Base-by-base conservation (phyloP, 1,284 basidiomycete genomes). In the Termitomyces sp. region DNA sequence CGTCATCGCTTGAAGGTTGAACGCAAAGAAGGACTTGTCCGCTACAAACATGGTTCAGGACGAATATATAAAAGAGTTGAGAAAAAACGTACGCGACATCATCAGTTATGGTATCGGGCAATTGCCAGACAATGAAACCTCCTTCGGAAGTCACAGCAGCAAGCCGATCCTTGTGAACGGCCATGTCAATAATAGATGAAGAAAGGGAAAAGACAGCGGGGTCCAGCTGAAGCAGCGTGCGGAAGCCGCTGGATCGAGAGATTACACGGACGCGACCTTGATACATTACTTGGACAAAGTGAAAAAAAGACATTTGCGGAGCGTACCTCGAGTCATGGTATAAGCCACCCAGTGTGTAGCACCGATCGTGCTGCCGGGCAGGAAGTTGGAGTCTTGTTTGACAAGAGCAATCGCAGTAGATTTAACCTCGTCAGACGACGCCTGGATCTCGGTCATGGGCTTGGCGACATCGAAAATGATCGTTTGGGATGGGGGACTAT, bases 311-410 rank as follows among this genome's bases (percentile, higher is more conserved):
- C 18, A 11, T 28, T n/a, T 5, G 3, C 14, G 13, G 26, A 11
- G 11, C 45, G 18, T 46, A 81, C 86, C 88, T 70, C 85, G 84
- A n/a, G 86, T 91, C 90, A 92, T 91, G 18, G 87, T 88, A 63
- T 92, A 92, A 11, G 89, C 88, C 55, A 92, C 89, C 86, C 88
- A 91, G 62, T 88, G 85, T 5, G 88, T 90, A 9, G 88, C 88
- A 9, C 88, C 89, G 52, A 92, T 91, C 28, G 89, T 92, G 10
- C 86, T 85, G 8, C 89, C 89, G 48, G 86, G 86, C 48, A 89
- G 70, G 71, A 91, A 91, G 21, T 86, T 79, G 11, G 87, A 73
- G 57, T 91, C 89, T 59, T 91, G 86, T 66, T 84, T 86, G 62
- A 91, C 87, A 39, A 91, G 75, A 16, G 89, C 88, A 53, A 92